Evolutionary conservation across 495 filamentous ascomycete species (phyloP), one percentile per base, ranked within the genome.

Genomic region (Tetracladium setigerum): DNA sequence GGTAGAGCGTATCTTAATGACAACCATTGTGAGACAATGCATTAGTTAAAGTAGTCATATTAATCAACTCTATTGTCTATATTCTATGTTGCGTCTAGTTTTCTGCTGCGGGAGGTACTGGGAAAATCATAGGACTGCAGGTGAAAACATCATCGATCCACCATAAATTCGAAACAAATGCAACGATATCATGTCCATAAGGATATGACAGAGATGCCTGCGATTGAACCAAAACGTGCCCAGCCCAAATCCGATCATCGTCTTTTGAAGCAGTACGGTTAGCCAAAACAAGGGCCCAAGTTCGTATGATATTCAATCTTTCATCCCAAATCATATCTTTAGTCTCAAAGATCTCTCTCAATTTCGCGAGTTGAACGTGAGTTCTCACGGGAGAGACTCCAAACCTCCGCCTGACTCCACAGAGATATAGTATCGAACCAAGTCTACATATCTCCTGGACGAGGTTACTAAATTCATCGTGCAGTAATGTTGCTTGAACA

Each of bases 331-430:
- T n/a, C 31, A 34, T 8, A 34, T 34, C n/a, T n/a, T 34, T n/a
- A n/a, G 8, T 34, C n/a, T 34, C 31, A 34, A 34, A 9, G 31
- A 34, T 8, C 31, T 8, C 8, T 14, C 17, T 10, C 3, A 45
- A 31, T 36, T 45, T 45, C n/a, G 1, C n/a, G 7, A 22, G 2
- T 33, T 34, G 42, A 6, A 35, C 42, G 15, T 11, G 8, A 1
- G 42, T 45, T 9, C 33, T 6, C 13, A 45, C 42, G 13, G 42
- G 42, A n/a, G 30, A 16, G 2, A 45, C 30, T 2, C 32, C 30
- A 36, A 45, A 45, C 19, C 35, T 45, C 42, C 42, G 24, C 17
- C 42, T 33, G 10, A 45, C 17, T 45, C 35, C 42, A 2, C 30
- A 27, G 19, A 45, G 42, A 45, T 34, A 22, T 7, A 45, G 17